Base-by-base conservation (phyloP, 164 flowering plant genomes). In the Cinnamomum micranthum region DNA sequence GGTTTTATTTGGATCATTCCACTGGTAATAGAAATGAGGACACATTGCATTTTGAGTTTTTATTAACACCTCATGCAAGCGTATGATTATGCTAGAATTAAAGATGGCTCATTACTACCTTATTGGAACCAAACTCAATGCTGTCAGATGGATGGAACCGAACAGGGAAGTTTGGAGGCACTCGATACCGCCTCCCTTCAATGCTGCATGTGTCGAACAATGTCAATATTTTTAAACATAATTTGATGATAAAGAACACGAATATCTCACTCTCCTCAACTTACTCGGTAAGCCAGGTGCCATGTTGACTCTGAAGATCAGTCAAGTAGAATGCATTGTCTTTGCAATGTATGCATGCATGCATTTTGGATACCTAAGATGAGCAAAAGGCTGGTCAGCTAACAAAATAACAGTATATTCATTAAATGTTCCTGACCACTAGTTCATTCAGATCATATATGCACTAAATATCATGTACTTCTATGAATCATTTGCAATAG, bases 231-330 rank as follows among this genome's bases (percentile, higher is more conserved):
- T 62, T 50, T 17, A 9, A 25, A 65, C 17, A 67, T 33, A 33
- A n/a, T 2, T 41, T 9, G 50, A 50, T n/a, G 52, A 19, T 28
- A 70, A 31, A 71, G 47, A 73, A 19, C 70, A 47, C 25, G 19
- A 71, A 64, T 31, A 22, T 55, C 17, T 27, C 31, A 27, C 58
- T 50, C 28, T 13, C 58, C 10, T 25, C 6, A 59, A 84, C 98
- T 88, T 89, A 92, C 98, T 92, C 85, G 0, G 89, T 80, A 73
- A 94, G 83, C 88, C 89, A 92, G 76, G 95, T 91, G 23, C 98
- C 98, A 72, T 90, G 82, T 63, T 90, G 86, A 76, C 97, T 94
- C 50, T 71, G 84, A 73, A 92, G 84, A 87, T 94, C 97, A 15
- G 90, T 91, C 74, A 94, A 2, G 76, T 80, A 92, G 83, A 88